Evolutionary conservation across 768 basidiomycete species (phyloP), one percentile per base, ranked within the genome.

Genomic region (Collybia nuda): DNA sequence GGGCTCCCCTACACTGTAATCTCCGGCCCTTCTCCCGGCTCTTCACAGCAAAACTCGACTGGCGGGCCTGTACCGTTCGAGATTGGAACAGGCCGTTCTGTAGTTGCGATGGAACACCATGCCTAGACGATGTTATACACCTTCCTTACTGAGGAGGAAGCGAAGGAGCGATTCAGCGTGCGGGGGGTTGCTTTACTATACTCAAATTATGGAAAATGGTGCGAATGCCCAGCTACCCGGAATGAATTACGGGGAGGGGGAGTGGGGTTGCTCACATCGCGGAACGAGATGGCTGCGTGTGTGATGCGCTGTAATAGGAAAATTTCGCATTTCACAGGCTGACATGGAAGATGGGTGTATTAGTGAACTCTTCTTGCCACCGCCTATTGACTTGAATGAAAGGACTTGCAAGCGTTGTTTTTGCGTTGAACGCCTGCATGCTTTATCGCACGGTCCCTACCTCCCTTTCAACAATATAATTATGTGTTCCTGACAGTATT

Each of bases 51-150:
- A 54, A 62, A 42, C 38, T 29, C 61, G 29, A 69, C 58, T 21
- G 61, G 54, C 26, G 74, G 73, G 0, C 76, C 84, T 0, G 75
- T 87, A 57, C 96, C 96, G 0, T 84, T 99, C 47, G 96, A 99
- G 67, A 92, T 99, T 70, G 98, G 98, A 70, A 99, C 96, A 0
- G 96, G 97, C 1, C 79, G 88, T 24, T 71, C 86, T 0, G 72
- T 80, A 5, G 72, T 76, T 4, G 86, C 83, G 0, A 85, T 94
- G 82, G 93, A 96, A 56, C 96, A 98, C 67, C 88, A 97, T 26
- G 96, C 97, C 0, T 97, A 99, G 67, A 99, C 97, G 1, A 94
- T 98, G 86, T 71, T 99, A 2, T 99, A 99, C 66, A 96, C 93
- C 1, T 73, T 98, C 6, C 77, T 99, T 1, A 83, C 93, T 59